Conservation (phyloP, 805 yeast species). For the Kregervanrija delftensis region DNA sequence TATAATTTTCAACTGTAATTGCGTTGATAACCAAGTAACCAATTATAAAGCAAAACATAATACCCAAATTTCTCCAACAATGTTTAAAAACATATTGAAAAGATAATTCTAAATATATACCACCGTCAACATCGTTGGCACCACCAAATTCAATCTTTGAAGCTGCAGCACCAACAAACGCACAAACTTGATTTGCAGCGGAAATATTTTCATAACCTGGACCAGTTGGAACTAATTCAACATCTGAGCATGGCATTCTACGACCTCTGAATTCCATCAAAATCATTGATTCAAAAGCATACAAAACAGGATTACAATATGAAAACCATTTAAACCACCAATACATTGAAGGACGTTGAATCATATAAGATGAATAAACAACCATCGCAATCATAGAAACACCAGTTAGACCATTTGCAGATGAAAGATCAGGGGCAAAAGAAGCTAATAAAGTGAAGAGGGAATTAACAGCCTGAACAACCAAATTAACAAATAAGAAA, state of each 20-base stretch:
- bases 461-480: conserved; percentile 40
- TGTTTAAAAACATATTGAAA: conserved; percentile 50
- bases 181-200: conserved; percentile 39
- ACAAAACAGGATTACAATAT: conserved; percentile 41
- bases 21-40: conserved; percentile 31
- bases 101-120: conserved; percentile 35
- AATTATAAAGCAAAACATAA: conserved; percentile 34
- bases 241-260: conserved; percentile 40
- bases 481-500: conserved; percentile 32
- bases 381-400: conserved; percentile 41
- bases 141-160: conserved; percentile 16
- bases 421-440: conserved; percentile 38
- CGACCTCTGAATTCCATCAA: conserved; percentile 51
- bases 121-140: conserved; percentile 42
- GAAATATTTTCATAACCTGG: conserved; percentile 40
- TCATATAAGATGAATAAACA: conserved; percentile 60
- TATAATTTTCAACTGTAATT: conserved; percentile 25
- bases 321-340: conserved; percentile 60
- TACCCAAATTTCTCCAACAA: conserved; percentile 76
- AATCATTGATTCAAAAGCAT: conserved; percentile 48
- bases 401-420: conserved; percentile 59
- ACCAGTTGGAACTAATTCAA: conserved; percentile 46
- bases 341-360: conserved; percentile 51
- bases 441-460: conserved; percentile 52
- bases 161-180: conserved; percentile 40